Evolutionary conservation across 805 yeast genomes (phyloP).

Genomic region (Candida loeiensis): DNA sequence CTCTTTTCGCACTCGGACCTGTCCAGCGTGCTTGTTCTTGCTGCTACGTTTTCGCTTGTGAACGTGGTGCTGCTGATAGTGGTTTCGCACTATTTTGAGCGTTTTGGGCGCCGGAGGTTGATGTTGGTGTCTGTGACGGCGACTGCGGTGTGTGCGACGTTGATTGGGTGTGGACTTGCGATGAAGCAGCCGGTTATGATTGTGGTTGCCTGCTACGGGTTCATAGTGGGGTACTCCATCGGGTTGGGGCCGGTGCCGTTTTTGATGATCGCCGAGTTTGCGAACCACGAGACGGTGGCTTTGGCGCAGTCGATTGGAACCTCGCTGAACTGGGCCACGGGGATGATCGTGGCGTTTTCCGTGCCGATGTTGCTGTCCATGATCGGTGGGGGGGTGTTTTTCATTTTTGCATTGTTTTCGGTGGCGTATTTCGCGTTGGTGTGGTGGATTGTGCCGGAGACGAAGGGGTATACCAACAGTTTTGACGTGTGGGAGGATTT

Average conservation of each 20-base stretch:
- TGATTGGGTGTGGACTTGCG: conserved; percentile 25
- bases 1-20: conserved; percentile 14
- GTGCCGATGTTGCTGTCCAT: conserved; percentile 27
- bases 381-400: conserved; percentile 29
- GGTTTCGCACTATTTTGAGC: conserved; percentile 17
- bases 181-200: conserved; percentile 13
- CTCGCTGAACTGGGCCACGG: conserved; percentile 33
- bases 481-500: conserved; percentile 27
- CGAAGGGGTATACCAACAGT: conserved; percentile 23
- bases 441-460: conserved; percentile 30
- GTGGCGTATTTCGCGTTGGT: conserved; percentile 18
- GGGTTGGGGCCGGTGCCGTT: conserved; percentile 39
- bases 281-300: conserved; percentile 30
- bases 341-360: conserved; percentile 28
- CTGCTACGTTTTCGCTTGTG: conserved; percentile 16
- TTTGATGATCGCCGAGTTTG: conserved; percentile 35
- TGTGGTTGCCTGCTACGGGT: conserved; percentile 29
- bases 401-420: conserved; percentile 23
- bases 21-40: conserved; percentile 16
- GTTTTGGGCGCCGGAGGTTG: conserved; percentile 23
- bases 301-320: conserved; percentile 37
- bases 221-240: conserved; percentile 30
- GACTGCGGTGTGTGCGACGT: conserved; percentile 23
- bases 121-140: conserved; percentile 21
- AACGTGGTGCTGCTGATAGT: conserved; percentile 17